Base-by-base conservation (phyloP, 768 basidiomycete genomes). In the Pleurotus tuoliensis region DNA sequence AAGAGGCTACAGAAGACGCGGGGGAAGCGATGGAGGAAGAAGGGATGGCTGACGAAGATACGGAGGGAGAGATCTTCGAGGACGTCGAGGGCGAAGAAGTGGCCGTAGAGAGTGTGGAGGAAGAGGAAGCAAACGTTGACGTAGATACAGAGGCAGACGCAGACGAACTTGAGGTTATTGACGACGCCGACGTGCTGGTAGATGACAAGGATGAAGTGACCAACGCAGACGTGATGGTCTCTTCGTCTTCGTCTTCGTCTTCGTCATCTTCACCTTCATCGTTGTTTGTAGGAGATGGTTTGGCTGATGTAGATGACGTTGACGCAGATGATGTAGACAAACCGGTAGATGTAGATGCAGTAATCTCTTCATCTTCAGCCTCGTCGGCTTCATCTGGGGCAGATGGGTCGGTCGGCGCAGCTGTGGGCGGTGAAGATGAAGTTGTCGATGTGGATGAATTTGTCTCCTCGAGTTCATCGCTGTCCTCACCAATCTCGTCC, bases 71-170 rank as follows among this genome's bases (percentile, higher is more conserved):
- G 9, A 15, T n/a, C 20, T n/a, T 16, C 7, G 47, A 48, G 20
- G 47, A 47, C 15, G 24, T 30, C 1, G 48, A 13, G n/a, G 48
- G 8, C n/a, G 48, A 16, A 34, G 48, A 6, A 18, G 51, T 61
- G 7, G 57, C 46, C 18, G 59, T 61, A 22, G 47, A 61, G 25
- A 50, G 38, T 16, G 63, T 62, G 7, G 66, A 68, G 58, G 58
- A 15, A 9, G 67, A 61, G 40, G 67, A 60, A 20, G 53, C 59
- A 13, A 69, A 66, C 1, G 60, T 56, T 24, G 60, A 59, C 16
- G 67, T 64, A 30, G 63, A 63, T 46, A 63, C 70, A 15, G 73
- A 72, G 54, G 62, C 63, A 40, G 65, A 57, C 40, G 64, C 54
- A 9, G 51, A n/a, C 22, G 66, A 67, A 34, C 30, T 34, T 34